Evolutionary conservation across 768 basidiomycete genomes (phyloP).

Genomic region (Lactifluus pinguis): DNA sequence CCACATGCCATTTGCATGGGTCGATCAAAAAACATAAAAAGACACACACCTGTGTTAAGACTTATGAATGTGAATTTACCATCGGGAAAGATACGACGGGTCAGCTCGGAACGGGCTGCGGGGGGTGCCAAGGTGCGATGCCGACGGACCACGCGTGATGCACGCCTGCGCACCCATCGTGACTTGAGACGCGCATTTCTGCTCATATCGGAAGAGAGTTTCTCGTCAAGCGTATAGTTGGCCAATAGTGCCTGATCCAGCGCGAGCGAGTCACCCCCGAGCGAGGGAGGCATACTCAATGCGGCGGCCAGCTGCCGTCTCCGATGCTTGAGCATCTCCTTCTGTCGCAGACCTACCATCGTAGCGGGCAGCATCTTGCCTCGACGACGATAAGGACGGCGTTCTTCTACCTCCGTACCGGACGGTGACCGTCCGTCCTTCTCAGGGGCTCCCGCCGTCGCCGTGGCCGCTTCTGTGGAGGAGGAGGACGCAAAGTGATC

Average conservation of each 20-base stretch:
- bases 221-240: slow-evolving; percentile 22
- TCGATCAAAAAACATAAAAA: slow-evolving; percentile 20
- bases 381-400: slow-evolving; percentile 28
- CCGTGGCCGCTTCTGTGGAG: not conserved
- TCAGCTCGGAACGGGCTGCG: slow-evolving; percentile 30
- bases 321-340: slow-evolving; percentile 59
- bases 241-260: slow-evolving; percentile 70
- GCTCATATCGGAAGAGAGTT: not conserved
- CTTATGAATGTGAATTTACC: slow-evolving; percentile 52
- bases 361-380: slow-evolving; percentile 52
- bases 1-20: slow-evolving; percentile 17
- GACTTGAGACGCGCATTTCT: slow-evolving; percentile 3
- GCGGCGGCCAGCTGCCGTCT: slow-evolving; percentile 65
- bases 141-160: slow-evolving; percentile 42
- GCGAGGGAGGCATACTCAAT: slow-evolving; percentile 49
- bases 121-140: slow-evolving; percentile 28
- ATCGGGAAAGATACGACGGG: slow-evolving; percentile 35
- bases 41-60: slow-evolving; percentile 68
- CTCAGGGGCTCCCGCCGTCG: not conserved
- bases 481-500: not conserved
- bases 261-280: slow-evolving; percentile 61
- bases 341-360: slow-evolving; percentile 62
- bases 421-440: not conserved
- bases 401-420: not conserved
- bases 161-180: slow-evolving; percentile 47